Evolutionary conservation across 805 yeast species (phyloP), one percentile per base, ranked within the genome.

Genomic region (Lipomyces yamadae): DNA sequence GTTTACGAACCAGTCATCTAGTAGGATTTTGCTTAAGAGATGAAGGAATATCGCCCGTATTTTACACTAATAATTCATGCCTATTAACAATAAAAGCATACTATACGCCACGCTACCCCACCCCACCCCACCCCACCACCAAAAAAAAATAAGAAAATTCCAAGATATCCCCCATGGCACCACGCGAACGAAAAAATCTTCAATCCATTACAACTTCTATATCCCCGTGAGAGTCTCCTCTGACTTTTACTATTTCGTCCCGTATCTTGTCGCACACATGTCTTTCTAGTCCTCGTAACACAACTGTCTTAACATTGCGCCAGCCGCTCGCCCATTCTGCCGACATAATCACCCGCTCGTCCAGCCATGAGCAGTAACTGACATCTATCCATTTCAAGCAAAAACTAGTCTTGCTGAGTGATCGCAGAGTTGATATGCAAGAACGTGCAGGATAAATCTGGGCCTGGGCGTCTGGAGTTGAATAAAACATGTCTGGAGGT

Each of bases 401-500:
- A 54, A 48, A 39, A 48, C 62, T 55, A 11, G 62, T 34, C 24
- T 54, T 29, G 34, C 67, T 61, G 8, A 68, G 56, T 29, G 42
- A 24, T n/a, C 62, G 63, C 10, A 68, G 57, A 2, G 71, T 68
- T 6, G 65, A 45, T 11, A 66, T 52, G 6, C 67, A 56, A 8
- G 66, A 48, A 7, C 39, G 34, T 3, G 66, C 45, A 8, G 71
- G 70, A 32, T 63, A 68, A 4, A 64, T 32, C 37, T 63, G 60
- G 4, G 70, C 71, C 2, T 52, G 65, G 15, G 67, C 4, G 11
- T 58, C 69, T 11, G 70, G 63, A 2, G 58, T 3, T 6, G 65
- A 42, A 42, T 67, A 67, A 42, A 68, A 68, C 64, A 68, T 63
- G 30, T 68, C 71, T 7, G 71, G 71, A 4, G 71, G 71, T 15